phyloP scores from a whole-genome alignment of 176 grass and related monocot species.

The Tillandsia fasciculata region DNA sequence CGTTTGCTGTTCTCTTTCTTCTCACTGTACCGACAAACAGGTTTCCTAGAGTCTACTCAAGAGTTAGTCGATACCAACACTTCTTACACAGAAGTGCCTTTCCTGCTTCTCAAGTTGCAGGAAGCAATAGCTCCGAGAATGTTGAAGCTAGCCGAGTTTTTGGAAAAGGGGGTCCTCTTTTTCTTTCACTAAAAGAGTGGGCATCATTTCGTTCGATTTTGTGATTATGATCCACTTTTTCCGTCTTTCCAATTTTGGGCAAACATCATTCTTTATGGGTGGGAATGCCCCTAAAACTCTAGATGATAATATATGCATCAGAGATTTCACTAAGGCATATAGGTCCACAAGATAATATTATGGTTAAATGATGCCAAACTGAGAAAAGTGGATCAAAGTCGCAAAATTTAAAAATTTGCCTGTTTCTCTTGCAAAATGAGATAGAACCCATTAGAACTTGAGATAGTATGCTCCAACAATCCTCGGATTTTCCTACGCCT shows the following conservation, averaged over 20 bases:
- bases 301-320: too few relatives aligned
- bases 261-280: too few relatives aligned
- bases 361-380: too few relatives aligned
- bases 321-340: too few relatives aligned
- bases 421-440: neutral
- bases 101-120: conserved; percentile 20
- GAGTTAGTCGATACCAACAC: conserved; percentile 2
- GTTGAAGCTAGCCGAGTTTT: conserved; percentile 7
- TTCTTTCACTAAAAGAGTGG: too few relatives aligned
- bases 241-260: too few relatives aligned
- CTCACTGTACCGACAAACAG: neutral
- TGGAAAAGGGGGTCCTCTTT: neutral
- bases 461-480: neutral
- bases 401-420: neutral
- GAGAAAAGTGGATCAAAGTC: neutral
- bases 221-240: too few relatives aligned
- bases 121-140: conserved; percentile 22
- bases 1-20: neutral
- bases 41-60: conserved; percentile 2
- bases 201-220: too few relatives aligned
- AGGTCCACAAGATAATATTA: too few relatives aligned
- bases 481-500: conserved; percentile 46
- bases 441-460: too few relatives aligned
- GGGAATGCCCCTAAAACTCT: too few relatives aligned
- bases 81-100: neutral